Evolutionary conservation across 2,329 filamentous ascomycete genomes (phyloP), one percentile per base, ranked within the genome.

Genomic region (Macroventuria anomochaeta): DNA sequence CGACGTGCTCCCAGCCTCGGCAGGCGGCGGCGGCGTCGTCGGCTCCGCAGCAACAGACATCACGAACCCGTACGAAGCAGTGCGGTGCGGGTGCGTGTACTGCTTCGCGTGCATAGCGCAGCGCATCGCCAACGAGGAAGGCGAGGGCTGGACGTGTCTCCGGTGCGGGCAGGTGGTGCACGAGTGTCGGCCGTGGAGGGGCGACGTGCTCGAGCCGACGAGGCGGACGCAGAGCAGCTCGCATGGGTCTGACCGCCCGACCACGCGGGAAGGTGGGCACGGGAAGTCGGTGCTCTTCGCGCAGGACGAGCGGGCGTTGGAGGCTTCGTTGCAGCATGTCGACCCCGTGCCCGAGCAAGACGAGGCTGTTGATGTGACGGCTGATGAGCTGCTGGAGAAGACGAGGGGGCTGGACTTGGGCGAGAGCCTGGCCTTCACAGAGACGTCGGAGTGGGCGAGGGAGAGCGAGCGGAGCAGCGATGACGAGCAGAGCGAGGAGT

Each of bases 101-200:
- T 99, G 95, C 76, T 99, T 96, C 71, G 91, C 96, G 15, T 99
- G 95, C 69, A 77, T 97, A n/a, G 91, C 93, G 3, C 91, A 92
- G 53, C 86, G 90, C 55, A 82, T 99, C 36, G 93, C 97, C 75
- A 86, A 88, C 5, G 93, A 97, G 75, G 93, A 97, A 72, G 95
- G 93, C 26, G 91, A 97, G 69, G 93, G 93, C 2, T 97, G 93
- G 91, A 84, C 86, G 10, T 99, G 95, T 76, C 78, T 99, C 39
- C 84, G 95, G 17, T 99, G 95, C 69, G 93, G 93, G 15, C 89
- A 91, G 68, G 73, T 88, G 17, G 86, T 96, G 41, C 91, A 88
- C 70, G 87, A 93, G 71, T 97, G 93, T 75, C 88, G 86, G 71
- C 91, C 95, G 0, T 99, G 95, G 95, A 86, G 82, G 64, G 95